These are phyloP conservation scores for Chaetomiaceae sp. DNA, from an alignment of 2,329 filamentous ascomycete genomes.

Conservation along the genomic window DNA sequence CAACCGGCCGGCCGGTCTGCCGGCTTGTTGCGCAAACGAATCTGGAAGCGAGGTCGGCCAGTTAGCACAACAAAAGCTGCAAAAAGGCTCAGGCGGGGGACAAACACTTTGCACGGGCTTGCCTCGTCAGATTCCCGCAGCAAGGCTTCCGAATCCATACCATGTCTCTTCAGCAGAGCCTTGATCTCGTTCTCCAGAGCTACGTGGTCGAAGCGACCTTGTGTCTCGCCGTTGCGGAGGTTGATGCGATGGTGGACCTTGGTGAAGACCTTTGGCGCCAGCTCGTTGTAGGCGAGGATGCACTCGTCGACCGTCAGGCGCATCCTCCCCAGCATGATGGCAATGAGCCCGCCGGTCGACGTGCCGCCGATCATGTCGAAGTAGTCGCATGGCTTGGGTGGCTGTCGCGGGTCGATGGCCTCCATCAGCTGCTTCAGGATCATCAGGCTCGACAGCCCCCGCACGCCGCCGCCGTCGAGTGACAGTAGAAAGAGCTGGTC, in stretches of 20 bases:
- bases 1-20: too few species aligned
- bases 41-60: too few species aligned
- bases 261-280: slow-evolving; percentile 18
- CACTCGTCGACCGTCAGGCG: slow-evolving; percentile 36
- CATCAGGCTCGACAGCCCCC: slow-evolving; percentile 33
- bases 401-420: slow-evolving; percentile 24
- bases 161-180: too few species aligned
- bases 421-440: slow-evolving; percentile 33
- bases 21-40: too few species aligned
- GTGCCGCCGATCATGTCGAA: slow-evolving; percentile 25
- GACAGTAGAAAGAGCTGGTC: background rate
- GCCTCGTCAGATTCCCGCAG: too few species aligned
- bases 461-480: slow-evolving; percentile 34
- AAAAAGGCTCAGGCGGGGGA: too few species aligned
- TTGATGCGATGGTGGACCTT: slow-evolving; percentile 20
- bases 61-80: too few species aligned
- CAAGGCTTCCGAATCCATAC: too few species aligned
- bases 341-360: slow-evolving; percentile 35
- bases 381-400: slow-evolving; percentile 19
- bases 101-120: too few species aligned
- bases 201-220: slow-evolving; percentile 20
- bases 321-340: slow-evolving; percentile 23
- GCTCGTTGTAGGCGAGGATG: slow-evolving; percentile 32
- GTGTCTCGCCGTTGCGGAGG: slow-evolving; percentile 16
- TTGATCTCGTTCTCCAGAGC: slow-evolving; percentile 18